Conservation (phyloP, 148 eudicot species). For the Cornus florida region DNA sequence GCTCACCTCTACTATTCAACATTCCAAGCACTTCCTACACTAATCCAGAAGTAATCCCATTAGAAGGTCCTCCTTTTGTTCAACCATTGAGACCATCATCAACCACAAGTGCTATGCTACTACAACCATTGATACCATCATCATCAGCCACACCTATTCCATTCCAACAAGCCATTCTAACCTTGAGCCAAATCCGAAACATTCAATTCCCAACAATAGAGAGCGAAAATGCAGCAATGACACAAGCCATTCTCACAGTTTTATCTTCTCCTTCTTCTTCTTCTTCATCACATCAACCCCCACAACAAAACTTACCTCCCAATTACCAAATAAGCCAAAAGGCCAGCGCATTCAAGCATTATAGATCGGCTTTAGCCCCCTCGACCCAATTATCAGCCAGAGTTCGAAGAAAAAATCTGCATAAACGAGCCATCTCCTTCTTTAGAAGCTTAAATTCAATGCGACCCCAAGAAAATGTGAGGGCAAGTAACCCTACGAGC, state of each 20-base stretch:
- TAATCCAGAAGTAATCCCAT: slow-evolving; percentile 7
- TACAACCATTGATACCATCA: too few species aligned
- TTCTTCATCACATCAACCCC: slow-evolving; percentile 11
- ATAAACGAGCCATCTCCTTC: slow-evolving; percentile 43
- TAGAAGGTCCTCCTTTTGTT: slow-evolving; percentile 12
- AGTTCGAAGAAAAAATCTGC: slow-evolving; percentile 35
- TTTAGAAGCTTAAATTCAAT: slow-evolving; percentile 37
- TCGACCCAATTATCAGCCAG: slow-evolving; percentile 8
- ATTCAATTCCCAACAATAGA: slow-evolving; percentile 43
- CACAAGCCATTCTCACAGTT: slow-evolving; percentile 57
- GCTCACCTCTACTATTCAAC: slow-evolving; percentile 39
- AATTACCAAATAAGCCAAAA: slow-evolving; percentile 1
- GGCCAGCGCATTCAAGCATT: slow-evolving; percentile 54
- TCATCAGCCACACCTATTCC: slow-evolving; percentile 6
- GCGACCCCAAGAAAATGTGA: slow-evolving; percentile 24
- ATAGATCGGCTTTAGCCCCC: slow-evolving; percentile 17
- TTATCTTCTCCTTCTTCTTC: slow-evolving; percentile 38
- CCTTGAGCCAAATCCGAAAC: slow-evolving; percentile 22
- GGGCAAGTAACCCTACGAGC: slow-evolving; percentile 37
- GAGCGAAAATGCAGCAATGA: slow-evolving; percentile 57
- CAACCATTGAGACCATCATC: slow-evolving; percentile 13
- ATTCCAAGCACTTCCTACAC: slow-evolving; percentile 21
- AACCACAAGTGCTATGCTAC: background rate
- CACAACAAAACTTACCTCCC: background rate
- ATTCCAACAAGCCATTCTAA: slow-evolving; percentile 28